These are phyloP conservation scores for Apophysomyces trapeziformis DNA, from an alignment of 371 early-diverging fungal species.

Conservation along the genomic window DNA sequence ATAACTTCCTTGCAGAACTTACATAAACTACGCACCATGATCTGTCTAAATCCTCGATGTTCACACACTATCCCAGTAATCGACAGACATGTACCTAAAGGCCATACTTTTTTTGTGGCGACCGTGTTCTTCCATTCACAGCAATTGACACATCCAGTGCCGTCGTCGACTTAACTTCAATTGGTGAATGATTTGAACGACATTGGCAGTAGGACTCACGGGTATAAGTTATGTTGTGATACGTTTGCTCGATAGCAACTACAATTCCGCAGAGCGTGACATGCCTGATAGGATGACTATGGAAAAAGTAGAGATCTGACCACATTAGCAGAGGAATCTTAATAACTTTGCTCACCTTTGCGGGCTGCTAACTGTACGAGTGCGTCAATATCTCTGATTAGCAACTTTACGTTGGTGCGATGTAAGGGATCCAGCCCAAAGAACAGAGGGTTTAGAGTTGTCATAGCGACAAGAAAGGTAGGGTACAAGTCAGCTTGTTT, in stretches of 20 bases:
- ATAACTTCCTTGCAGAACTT: not conserved
- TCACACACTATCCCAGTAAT: conserved; percentile 14
- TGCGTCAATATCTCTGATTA: not conserved
- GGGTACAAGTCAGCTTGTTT: not conserved
- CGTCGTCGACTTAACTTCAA: conserved; percentile 21
- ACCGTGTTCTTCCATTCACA: conserved; percentile 13
- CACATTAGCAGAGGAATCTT: not conserved
- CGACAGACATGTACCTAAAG: conserved; percentile 16
- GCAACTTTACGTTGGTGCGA: not conserved
- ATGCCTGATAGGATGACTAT: conserved; percentile 12
- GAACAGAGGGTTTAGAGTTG: not conserved
- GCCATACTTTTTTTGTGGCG: not conserved
- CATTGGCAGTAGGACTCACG: not conserved
- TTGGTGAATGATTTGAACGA: not conserved
- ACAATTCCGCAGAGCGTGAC: conserved; percentile 20
- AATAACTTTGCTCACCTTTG: not conserved
- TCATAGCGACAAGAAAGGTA: not conserved
- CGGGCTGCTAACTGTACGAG: not conserved
- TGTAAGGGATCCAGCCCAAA: not conserved
- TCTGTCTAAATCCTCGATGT: conserved; percentile 2
- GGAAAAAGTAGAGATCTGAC: conserved; percentile 9
- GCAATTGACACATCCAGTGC: conserved; percentile 21
- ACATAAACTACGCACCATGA: conserved; percentile 17
- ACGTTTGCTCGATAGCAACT: conserved; percentile 11
- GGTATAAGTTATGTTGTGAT: conserved; percentile 8